phyloP scores from a whole-genome alignment of 768 basidiomycete species.

The Kwoniella bestiolae region DNA sequence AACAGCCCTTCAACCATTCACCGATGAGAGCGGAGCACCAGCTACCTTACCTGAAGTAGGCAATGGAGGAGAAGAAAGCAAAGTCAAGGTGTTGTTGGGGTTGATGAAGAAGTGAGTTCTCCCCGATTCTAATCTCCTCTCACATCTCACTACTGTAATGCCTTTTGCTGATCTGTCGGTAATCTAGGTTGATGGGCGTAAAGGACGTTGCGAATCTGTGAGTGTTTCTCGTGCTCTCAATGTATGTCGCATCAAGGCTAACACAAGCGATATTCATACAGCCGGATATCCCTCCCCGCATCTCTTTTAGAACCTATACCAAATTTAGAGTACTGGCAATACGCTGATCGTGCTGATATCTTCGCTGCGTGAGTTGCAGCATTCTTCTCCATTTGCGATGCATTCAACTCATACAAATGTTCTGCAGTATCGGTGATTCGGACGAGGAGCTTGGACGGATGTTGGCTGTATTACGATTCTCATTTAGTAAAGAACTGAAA shows the following conservation, averaged over 20 bases:
- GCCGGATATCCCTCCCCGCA: conserved; percentile 89
- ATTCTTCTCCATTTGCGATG: neutral
- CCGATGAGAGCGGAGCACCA: conserved; percentile 51
- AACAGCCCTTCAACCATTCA: conserved; percentile 39
- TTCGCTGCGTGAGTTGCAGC: conserved; percentile 85
- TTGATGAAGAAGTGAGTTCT: conserved; percentile 77
- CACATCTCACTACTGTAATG: neutral
- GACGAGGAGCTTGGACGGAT: conserved; percentile 92
- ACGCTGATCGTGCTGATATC: conserved; percentile 85
- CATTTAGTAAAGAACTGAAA: conserved; percentile 92
- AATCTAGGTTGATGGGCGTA: conserved; percentile 67
- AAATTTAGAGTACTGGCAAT: conserved; percentile 96
- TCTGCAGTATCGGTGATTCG: conserved; percentile 81
- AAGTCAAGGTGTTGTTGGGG: conserved; percentile 89
- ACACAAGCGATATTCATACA: conserved; percentile 50
- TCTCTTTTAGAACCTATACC: conserved; percentile 91
- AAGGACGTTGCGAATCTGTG: conserved; percentile 81
- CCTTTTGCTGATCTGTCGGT: neutral
- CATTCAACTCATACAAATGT: neutral
- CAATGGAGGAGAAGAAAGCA: conserved; percentile 73
- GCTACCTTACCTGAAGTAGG: conserved; percentile 53
- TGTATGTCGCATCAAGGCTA: neutral
- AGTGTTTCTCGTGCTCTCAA: neutral
- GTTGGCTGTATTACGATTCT: conserved; percentile 85
- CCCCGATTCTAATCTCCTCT: neutral